A percentile compares a stretch with the other conserved stretches of the same genome.
Evolutionary conservation across 805 yeast genomes (phyloP).

Genomic region (Saccharomyces paradoxus): DNA sequence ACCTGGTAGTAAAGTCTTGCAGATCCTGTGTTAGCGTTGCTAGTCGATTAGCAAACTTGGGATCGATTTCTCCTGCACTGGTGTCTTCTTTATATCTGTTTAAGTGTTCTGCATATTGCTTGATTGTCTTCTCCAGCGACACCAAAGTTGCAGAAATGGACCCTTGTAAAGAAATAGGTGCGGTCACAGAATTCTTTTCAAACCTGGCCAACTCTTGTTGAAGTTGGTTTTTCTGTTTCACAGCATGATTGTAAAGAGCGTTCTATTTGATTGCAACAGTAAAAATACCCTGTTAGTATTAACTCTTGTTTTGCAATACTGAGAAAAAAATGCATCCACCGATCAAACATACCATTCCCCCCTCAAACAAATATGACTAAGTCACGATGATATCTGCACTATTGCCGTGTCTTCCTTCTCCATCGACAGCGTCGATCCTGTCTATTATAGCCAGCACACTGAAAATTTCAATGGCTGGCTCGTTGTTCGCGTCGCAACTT

Average conservation of each 20-base stretch:
- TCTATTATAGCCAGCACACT: neutral
- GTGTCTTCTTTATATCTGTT: constrained; percentile 43
- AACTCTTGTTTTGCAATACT: neutral
- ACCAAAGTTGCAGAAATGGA: constrained; percentile 51
- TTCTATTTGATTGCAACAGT: constrained; percentile 41
- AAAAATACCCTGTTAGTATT: neutral
- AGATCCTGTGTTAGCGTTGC: constrained; percentile 42
- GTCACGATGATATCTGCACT: neutral
- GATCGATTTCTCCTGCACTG: constrained; percentile 25
- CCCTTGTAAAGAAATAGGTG: constrained; percentile 72
- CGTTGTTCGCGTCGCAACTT: neutral
- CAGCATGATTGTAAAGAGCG: constrained; percentile 81
- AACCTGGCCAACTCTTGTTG: constrained; percentile 61
- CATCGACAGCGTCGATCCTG: neutral
- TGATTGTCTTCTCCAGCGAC: constrained; percentile 65
- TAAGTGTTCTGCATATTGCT: constrained; percentile 39
- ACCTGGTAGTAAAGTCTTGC: constrained; percentile 25
- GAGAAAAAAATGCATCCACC: constrained; percentile 1
- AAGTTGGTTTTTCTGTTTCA: constrained; percentile 71
- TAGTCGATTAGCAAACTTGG: constrained; percentile 53
- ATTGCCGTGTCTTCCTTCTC: neutral
- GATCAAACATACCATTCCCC: neutral
- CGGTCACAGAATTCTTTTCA: constrained; percentile 49
- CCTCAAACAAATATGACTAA: neutral
- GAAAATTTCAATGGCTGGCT: neutral